Conservation (phyloP, 441 rosid species). For the Cnidoscolus chayamansa region DNA sequence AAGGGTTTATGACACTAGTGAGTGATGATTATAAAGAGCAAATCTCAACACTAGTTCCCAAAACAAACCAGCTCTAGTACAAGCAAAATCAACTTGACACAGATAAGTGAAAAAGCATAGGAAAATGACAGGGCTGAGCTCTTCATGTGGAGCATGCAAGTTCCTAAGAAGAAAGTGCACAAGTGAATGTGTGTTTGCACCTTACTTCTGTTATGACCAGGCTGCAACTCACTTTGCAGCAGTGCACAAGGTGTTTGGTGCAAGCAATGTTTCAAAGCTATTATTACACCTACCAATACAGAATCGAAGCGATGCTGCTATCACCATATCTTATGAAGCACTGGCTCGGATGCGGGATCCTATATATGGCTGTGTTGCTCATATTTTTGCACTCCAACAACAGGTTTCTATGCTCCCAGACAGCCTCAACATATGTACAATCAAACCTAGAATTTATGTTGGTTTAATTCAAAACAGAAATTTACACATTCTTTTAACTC, state of each 20-base stretch:
- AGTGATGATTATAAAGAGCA: constrained; percentile 45
- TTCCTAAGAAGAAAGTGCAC: constrained; percentile 89
- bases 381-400: constrained; percentile 84
- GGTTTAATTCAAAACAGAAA: not conserved
- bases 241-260: constrained; percentile 92
- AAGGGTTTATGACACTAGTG: constrained; percentile 27
- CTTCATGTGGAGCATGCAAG: constrained; percentile 97
- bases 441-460: not conserved
- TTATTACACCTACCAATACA: constrained; percentile 63
- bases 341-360: constrained; percentile 80
- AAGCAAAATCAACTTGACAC: constrained; percentile 20
- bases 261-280: constrained; percentile 89
- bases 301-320: constrained; percentile 62
- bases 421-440: constrained; percentile 3
- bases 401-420: constrained; percentile 46
- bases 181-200: constrained; percentile 79
- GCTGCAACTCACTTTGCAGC: constrained; percentile 83
- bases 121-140: constrained; percentile 77
- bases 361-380: constrained; percentile 79
- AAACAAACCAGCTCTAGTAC: constrained; percentile 27
- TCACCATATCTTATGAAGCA: constrained; percentile 87
- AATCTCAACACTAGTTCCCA: constrained; percentile 31
- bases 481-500: not conserved
- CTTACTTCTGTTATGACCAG: constrained; percentile 81
- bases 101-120: constrained; percentile 26